A percentile compares a stretch with the other conserved stretches of the same genome.
Evolutionary conservation across 176 grass and related monocot species (phyloP).

Genomic region (Ensete ventricosum): DNA sequence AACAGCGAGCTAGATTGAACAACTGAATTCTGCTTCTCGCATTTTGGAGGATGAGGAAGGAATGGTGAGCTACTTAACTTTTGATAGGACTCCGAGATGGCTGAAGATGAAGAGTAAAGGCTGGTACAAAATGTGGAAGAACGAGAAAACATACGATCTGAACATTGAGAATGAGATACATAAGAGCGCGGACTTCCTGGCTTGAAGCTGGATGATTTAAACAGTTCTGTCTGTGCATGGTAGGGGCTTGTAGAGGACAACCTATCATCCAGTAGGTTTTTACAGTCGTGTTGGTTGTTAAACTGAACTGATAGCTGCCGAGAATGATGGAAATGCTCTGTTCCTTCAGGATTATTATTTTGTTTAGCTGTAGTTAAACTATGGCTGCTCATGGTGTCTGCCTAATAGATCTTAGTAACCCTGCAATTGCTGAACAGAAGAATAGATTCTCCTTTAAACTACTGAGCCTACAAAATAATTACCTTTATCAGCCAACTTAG

Average conservation of each 20-base stretch:
- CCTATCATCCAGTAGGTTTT: conserved; percentile 8
- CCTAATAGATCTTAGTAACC: neutral
- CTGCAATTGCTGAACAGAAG: neutral
- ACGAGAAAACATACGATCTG: conserved; percentile 32
- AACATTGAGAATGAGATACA: conserved; percentile 12
- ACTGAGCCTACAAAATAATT: neutral
- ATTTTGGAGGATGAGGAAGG: conserved; percentile 70
- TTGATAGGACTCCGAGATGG: conserved; percentile 24
- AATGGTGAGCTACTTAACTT: conserved; percentile 50
- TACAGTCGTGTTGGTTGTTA: conserved; percentile 19
- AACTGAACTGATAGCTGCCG: conserved; percentile 29
- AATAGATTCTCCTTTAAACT: neutral
- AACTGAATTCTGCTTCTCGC: conserved; percentile 30
- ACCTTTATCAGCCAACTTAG: neutral
- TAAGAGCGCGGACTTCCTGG: conserved; percentile 43
- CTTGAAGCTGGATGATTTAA: conserved; percentile 19
- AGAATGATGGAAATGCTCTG: conserved; percentile 27
- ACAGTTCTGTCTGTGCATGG: conserved; percentile 27
- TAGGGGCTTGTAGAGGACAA: conserved; percentile 45
- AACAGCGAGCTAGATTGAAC: conserved; percentile 34
- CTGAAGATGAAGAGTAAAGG: conserved; percentile 38
- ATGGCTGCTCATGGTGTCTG: conserved; percentile 46
- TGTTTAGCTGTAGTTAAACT: conserved; percentile 37
- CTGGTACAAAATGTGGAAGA: conserved; percentile 72
- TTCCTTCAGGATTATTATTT: conserved; percentile 27